Conservation (phyloP, 768 basidiomycete genomes). For the Paxillus ammoniavirescens region DNA sequence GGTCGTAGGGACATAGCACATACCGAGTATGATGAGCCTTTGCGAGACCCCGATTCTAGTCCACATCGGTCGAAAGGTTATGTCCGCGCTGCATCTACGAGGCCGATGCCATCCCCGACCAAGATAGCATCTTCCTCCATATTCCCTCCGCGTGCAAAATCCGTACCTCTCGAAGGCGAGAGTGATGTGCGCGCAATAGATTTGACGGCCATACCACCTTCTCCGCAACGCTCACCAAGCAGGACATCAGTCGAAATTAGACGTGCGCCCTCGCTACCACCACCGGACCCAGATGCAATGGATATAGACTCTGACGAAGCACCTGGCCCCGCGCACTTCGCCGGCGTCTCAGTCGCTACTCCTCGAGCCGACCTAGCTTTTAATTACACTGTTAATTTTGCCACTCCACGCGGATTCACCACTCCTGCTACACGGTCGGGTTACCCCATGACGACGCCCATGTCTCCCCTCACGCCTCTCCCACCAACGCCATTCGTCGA, state of each 20-base stretch:
- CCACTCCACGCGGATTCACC: slow-evolving; percentile 20
- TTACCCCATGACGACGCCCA: slow-evolving; percentile 16
- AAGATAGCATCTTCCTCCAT: slow-evolving; percentile 4
- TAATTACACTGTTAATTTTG: slow-evolving; percentile 26
- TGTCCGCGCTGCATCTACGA: slow-evolving; percentile 23
- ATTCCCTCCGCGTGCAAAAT: slow-evolving; percentile 25
- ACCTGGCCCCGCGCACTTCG: slow-evolving; percentile 22
- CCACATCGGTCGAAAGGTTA: slow-evolving; percentile 1
- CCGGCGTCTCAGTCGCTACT: slow-evolving; percentile 10
- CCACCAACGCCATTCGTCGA: slow-evolving; percentile 42
- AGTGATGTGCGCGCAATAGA: slow-evolving; percentile 16
- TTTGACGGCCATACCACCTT: slow-evolving; percentile 21
- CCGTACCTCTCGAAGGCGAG: slow-evolving; percentile 26
- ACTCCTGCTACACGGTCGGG: slow-evolving; percentile 1
- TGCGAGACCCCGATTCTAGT: slow-evolving; percentile 17
- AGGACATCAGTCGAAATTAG: slow-evolving; percentile 19
- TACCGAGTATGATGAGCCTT: slow-evolving; percentile 17
- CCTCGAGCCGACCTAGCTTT: slow-evolving; percentile 13
- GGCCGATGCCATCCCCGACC: slow-evolving; percentile 15
- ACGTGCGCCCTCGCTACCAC: slow-evolving; percentile 26
- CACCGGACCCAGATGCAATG: slow-evolving; percentile 20
- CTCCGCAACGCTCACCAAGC: slow-evolving; percentile 26
- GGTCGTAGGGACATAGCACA: slow-evolving; percentile 10
- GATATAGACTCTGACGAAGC: slow-evolving; percentile 20
- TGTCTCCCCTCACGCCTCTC: slow-evolving; percentile 51